Conservation (phyloP, 306 rosid species). For the Castanea crenata region DNA sequence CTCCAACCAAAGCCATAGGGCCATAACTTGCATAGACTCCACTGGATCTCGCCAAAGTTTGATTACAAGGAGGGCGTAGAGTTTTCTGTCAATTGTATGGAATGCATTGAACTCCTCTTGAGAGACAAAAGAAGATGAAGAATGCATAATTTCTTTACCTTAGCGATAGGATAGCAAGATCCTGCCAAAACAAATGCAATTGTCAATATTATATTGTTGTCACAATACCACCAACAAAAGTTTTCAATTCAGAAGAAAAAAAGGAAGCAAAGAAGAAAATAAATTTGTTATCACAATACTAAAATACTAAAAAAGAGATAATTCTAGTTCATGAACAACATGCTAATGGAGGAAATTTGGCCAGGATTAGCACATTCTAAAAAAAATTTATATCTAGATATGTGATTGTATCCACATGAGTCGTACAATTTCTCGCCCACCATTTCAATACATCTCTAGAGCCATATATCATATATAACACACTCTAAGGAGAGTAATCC, state of each 20-base stretch:
- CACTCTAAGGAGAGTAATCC: neutral
- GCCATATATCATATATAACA: neutral
- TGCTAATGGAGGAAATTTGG: neutral
- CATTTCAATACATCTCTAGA: neutral
- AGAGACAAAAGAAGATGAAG: slow-evolving; percentile 17
- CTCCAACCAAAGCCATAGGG: slow-evolving; percentile 81
- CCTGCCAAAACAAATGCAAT: neutral
- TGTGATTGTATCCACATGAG: neutral
- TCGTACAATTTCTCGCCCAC: neutral
- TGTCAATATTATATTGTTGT: neutral
- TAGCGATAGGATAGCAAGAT: neutral
- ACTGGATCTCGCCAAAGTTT: slow-evolving; percentile 48
- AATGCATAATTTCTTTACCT: slow-evolving; percentile 9
- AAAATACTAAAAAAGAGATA: neutral
- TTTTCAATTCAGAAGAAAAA: neutral
- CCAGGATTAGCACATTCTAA: neutral
- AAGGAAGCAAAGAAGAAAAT: neutral
- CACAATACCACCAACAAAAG: neutral
- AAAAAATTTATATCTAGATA: neutral
- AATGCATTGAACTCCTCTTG: slow-evolving; percentile 47
- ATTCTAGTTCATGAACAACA: neutral
- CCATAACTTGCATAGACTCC: slow-evolving; percentile 57
- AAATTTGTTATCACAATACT: neutral
- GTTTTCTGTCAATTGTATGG: slow-evolving; percentile 57
- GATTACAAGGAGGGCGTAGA: slow-evolving; percentile 43